Percentiles rank a stretch among this genome's conserved stretches.
These are phyloP conservation scores for Carex arenaria DNA, from an alignment of 202 grass and related monocot genomes.

Conservation along the genomic window DNA sequence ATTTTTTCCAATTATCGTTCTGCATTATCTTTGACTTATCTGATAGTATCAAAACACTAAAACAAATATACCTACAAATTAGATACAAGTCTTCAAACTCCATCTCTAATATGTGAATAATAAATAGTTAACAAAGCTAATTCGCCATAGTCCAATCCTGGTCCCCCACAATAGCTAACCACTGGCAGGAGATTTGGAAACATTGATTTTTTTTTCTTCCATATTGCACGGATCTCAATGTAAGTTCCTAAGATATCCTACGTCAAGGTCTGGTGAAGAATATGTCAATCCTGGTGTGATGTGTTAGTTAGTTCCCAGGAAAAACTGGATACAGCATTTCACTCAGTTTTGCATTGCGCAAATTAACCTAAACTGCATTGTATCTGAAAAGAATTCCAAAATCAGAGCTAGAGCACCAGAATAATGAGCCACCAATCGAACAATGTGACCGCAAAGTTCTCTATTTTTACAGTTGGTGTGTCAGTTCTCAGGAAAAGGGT, in stretches of 20 bases:
- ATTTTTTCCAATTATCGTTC: neutral
- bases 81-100: neutral
- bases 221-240: neutral
- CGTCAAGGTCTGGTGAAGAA: neutral
- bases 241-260: neutral
- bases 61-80: neutral
- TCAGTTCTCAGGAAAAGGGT: neutral
- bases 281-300: neutral
- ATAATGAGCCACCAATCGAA: neutral
- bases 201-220: neutral
- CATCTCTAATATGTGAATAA: neutral
- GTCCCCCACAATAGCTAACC: neutral
- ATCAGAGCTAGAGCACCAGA: neutral
- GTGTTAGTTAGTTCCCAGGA: too few relatives aligned
- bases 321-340: neutral
- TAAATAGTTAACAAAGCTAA: neutral
- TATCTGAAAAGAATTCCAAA: neutral
- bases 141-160: neutral
- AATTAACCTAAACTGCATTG: neutral
- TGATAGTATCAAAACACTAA: neutral
- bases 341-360: neutral
- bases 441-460: neutral
- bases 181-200: neutral
- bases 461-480: neutral
- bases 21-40: neutral